Conservation (phyloP, 2,329 filamentous ascomycete genomes). For the Raffaelea ambrosiae region DNA sequence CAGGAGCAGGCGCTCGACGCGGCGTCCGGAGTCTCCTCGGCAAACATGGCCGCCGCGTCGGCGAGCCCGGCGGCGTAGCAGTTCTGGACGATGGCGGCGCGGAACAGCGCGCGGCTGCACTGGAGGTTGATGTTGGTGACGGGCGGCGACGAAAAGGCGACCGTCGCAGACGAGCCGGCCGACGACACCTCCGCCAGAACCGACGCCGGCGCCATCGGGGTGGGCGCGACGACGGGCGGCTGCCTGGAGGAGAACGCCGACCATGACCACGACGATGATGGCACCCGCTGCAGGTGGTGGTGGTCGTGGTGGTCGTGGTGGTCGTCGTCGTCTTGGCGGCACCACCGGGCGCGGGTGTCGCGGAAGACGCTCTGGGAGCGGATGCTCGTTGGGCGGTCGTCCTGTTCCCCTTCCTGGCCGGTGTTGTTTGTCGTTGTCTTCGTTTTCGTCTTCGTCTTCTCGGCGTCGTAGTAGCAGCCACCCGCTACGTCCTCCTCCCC, state of each 20-base stretch:
- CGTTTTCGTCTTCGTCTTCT: neutral
- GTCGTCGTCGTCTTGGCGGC: neutral
- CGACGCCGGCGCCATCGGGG: no score
- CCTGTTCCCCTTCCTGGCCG: neutral
- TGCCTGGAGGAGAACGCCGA: no score
- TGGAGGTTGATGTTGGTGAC: slow-evolving; percentile 10
- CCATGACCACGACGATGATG: no score
- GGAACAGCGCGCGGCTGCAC: slow-evolving; percentile 17
- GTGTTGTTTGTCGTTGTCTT: neutral
- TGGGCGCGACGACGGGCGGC: no score
- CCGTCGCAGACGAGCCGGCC: no score
- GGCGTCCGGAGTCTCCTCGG: slow-evolving; percentile 1
- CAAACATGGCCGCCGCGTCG: slow-evolving; percentile 17
- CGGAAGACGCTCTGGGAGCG: neutral
- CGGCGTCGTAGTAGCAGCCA: neutral
- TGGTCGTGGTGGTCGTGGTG: no score
- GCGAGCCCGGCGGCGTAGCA: slow-evolving; percentile 23
- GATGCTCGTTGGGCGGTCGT: neutral
- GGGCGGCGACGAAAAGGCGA: neutral
- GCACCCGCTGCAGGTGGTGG: no score
- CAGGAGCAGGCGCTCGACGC: neutral
- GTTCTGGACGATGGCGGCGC: slow-evolving; percentile 27
- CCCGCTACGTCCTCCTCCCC: no score
- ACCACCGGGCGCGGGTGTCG: neutral
- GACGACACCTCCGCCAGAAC: no score